Evolutionary conservation across 148 eudicot genomes (phyloP), one percentile per base, ranked within the genome.

Genomic region (Fagopyrum esculentum): DNA sequence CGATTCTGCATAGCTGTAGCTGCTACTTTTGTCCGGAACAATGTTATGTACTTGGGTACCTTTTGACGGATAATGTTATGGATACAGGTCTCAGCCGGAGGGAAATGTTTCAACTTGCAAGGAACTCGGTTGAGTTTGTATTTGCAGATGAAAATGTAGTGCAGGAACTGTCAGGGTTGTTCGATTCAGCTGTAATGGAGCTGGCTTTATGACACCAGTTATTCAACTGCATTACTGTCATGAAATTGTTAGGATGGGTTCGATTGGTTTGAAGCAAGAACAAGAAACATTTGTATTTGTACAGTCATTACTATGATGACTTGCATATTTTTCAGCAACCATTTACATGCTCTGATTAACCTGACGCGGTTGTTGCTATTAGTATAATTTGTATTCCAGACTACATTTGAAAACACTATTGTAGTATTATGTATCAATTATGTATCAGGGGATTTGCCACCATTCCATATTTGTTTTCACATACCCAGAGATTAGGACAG

Each of bases 101-200:
- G 51, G 92, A 92, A 51, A 73, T 95, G 91, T 89, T 87, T 79
- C 79, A 84, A 81, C 86, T 92, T n/a, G 87, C 93, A 46, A 83
- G 78, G 83, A 81, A 83, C 9, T 88, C 92, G 15, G 75, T 86
- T 68, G 82, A 86, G 26, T 89, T 77, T 78, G 79, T 89, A 69
- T 95, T 92, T 79, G 97, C 92, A 6, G 89, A 80, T 26, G 87
- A 90, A 68, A 40, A 43, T 10, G 91, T 90, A 13, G 76, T 84
- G 79, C 60, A 17, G 50, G 80, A 85, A 81, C 74, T 95, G 69
- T 66, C 81, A 79, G 79, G 80, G 74, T 74, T 82, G 49, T 92
- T 85, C 51, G 77, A 83, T 15, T 78, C 81, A 15, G 83, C 82
- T 43, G 84, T 70, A 26, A 75, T 16, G 69, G 73, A 79, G 73